Evolutionary conservation across 2,329 filamentous ascomycete genomes (phyloP).

Genomic region (Chrysoporthe cubensis): DNA sequence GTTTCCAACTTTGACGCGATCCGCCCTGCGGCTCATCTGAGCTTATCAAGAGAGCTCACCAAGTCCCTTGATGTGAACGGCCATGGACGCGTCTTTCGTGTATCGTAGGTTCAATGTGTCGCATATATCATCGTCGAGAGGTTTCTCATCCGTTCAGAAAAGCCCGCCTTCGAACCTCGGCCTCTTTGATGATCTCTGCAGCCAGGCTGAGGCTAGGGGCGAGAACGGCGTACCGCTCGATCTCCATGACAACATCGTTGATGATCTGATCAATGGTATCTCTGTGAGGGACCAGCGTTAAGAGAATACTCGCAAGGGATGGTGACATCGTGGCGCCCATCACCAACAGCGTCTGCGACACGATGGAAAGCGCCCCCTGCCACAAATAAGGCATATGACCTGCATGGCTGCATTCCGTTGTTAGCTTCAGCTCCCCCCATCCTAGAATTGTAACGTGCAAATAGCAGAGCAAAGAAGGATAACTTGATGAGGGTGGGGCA

Average conservation of each 20-base stretch:
- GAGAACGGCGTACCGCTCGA: slow-evolving; percentile 73
- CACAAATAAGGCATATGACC: slow-evolving; percentile 86
- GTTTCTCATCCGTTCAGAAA: slow-evolving; percentile 57
- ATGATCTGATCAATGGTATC: slow-evolving; percentile 76
- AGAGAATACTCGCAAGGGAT: slow-evolving; percentile 68
- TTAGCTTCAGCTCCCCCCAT: slow-evolving; percentile 6
- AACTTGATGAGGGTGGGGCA: slow-evolving; percentile 11
- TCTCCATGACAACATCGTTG: slow-evolving; percentile 74
- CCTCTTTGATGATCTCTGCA: slow-evolving; percentile 81
- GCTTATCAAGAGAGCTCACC: background rate
- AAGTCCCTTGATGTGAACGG: background rate
- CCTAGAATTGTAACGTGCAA: slow-evolving; percentile 15
- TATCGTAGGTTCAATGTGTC: background rate
- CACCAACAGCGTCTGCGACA: slow-evolving; percentile 78
- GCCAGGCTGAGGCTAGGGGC: slow-evolving; percentile 76
- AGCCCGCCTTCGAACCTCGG: slow-evolving; percentile 71
- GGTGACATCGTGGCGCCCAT: slow-evolving; percentile 86
- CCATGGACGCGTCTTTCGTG: background rate
- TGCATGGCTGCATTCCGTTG: slow-evolving; percentile 60
- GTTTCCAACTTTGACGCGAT: background rate
- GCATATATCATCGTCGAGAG: background rate
- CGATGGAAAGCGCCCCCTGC: slow-evolving; percentile 82
- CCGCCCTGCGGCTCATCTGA: no score
- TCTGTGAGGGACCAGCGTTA: slow-evolving; percentile 57
- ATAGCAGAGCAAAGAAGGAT: background rate